Conservation (phyloP, 306 rosid genomes). For the Vigna trinervia region DNA sequence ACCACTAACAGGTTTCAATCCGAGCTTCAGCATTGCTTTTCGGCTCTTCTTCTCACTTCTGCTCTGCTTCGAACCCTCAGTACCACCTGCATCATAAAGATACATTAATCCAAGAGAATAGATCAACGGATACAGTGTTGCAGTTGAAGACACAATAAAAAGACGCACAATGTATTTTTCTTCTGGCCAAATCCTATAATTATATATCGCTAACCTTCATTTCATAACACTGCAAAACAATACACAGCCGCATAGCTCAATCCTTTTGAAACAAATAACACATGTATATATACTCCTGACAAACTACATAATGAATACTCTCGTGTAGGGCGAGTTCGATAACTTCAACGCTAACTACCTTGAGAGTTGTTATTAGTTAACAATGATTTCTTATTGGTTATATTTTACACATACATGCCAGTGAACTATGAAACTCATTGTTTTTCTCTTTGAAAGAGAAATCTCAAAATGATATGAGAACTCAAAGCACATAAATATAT, state of each 20-base stretch:
- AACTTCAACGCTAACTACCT: neutral
- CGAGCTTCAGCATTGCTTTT: slow-evolving; percentile 95
- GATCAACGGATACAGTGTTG: neutral
- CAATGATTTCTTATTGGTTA: neutral
- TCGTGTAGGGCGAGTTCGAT: neutral
- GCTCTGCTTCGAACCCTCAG: slow-evolving; percentile 91
- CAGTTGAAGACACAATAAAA: neutral
- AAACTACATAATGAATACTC: neutral
- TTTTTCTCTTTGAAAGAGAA: neutral
- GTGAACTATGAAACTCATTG: neutral
- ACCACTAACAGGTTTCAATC: slow-evolving; percentile 86
- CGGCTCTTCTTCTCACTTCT: slow-evolving; percentile 98
- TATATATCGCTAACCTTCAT: neutral
- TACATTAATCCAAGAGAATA: slow-evolving; percentile 17
- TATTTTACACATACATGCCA: neutral
- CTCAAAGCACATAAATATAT: neutral
- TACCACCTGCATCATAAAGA: slow-evolving; percentile 54
- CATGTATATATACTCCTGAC: neutral
- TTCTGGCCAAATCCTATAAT: neutral
- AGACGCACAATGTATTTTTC: slow-evolving; percentile 1
- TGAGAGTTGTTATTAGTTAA: neutral
- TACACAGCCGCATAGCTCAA: neutral
- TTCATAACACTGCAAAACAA: neutral
- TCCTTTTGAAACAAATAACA: neutral
- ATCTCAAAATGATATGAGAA: neutral